Conservation (phyloP, 1,284 basidiomycete genomes). For the Sporisorium scitamineum region DNA sequence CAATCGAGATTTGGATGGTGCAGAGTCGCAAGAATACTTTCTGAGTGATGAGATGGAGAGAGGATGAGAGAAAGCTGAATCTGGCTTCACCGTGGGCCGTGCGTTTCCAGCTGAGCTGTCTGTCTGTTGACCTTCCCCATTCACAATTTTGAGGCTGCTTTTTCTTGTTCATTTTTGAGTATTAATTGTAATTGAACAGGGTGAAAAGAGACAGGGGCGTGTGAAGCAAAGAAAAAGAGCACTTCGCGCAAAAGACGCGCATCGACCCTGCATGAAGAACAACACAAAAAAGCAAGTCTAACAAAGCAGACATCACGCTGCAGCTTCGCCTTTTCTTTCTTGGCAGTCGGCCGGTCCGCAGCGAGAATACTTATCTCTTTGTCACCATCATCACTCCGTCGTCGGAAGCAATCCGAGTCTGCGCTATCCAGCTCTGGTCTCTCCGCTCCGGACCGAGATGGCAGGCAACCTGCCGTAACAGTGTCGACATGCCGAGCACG, state of each 20-base stretch:
- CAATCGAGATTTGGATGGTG: background rate
- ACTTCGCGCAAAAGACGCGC: constrained; percentile 11
- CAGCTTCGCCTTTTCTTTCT: background rate
- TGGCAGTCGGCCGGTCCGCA: background rate
- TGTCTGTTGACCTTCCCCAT: background rate
- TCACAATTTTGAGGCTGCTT: background rate
- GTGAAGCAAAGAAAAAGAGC: background rate
- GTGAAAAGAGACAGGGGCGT: background rate
- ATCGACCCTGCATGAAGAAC: constrained; percentile 30
- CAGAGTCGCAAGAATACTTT: too few species aligned
- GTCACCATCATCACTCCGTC: background rate
- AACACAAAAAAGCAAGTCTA: constrained; percentile 11
- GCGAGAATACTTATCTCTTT: background rate
- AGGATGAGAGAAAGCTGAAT: background rate
- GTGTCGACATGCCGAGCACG: background rate
- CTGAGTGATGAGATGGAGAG: background rate
- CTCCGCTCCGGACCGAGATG: background rate
- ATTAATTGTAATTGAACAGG: too few species aligned
- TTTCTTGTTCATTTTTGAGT: background rate
- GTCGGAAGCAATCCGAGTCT: constrained; percentile 8
- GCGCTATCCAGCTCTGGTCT: background rate
- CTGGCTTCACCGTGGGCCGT: background rate
- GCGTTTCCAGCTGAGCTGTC: background rate
- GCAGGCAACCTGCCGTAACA: background rate
- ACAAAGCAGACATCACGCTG: background rate